Evolutionary conservation across 75 land plant species (phyloP), one percentile per base, ranked within the genome.

Genomic region (Sequoiadendron giganteum): DNA sequence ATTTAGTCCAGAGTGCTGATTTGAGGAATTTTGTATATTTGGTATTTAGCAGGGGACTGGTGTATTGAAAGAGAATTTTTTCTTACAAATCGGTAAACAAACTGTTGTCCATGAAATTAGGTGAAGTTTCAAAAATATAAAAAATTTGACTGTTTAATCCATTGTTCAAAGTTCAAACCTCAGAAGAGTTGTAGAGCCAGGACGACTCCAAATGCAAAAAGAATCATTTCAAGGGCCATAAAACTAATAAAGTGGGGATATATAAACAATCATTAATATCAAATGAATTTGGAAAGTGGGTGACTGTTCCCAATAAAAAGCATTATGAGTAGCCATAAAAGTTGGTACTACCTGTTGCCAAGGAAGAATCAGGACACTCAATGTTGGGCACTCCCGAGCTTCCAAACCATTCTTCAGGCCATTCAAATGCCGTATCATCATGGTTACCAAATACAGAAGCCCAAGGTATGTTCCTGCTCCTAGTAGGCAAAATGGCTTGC

Each of bases 401-500:
- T 6, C 95, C 95, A 90, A 97, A 97, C 99, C 99, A 97, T 28
- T 94, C 93, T 3, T 86, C 25, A 5, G 99, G 97, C 95, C 99
- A 97, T 83, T 87, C 96, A 89, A 98, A 97, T 5, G 95, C 58
- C 56, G 91, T 92, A 90, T 98, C 99, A 88, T 98, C 99, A 87
- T 98, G 99, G 92, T 98, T 98, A 10, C 99, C 99, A 93, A 98
- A 96, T 36, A 97, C 88, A 73, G 92, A 93, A 10, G 99, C 93
- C 93, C 94, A 97, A 21, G 99, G 99, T 54, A 98, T 92, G 8
- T 92, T 91, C 72, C 95, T 93, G 16, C 85, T 86, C 89, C 88
- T 89, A 10, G 99, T 87, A 15, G 96, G 92, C 18, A 90, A 92
- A 40, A 91, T 84, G 3, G 97, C 99, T 85, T 90, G 90, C 83